These are phyloP conservation scores for Lachnellula hyalina DNA, from an alignment of 2,329 filamentous ascomycete genomes.

Conservation along the genomic window DNA sequence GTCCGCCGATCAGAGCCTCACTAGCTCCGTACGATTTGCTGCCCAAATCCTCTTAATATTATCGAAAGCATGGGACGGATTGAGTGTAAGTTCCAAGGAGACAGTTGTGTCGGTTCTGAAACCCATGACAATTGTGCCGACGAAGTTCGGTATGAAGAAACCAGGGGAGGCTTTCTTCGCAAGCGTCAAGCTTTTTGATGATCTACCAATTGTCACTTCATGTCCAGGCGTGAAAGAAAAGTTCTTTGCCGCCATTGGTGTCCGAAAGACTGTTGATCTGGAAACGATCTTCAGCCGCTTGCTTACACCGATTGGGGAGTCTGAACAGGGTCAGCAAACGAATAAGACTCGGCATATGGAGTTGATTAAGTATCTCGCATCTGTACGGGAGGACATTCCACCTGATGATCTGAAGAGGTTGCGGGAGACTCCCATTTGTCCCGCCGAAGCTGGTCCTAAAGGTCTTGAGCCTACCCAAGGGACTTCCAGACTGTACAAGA, in stretches of 20 bases:
- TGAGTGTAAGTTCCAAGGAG: conserved; percentile 61
- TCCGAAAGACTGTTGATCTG: conserved; percentile 91
- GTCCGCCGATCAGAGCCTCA: conserved; percentile 62
- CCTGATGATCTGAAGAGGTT: conserved; percentile 73
- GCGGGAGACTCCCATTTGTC: conserved; percentile 73
- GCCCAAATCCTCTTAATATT: conserved; percentile 70
- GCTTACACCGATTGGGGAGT: conserved; percentile 53
- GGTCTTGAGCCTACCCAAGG: conserved; percentile 50
- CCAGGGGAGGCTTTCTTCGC: conserved; percentile 87
- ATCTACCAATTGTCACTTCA: conserved; percentile 74
- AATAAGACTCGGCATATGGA: conserved; percentile 85
- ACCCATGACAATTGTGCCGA: conserved; percentile 73
- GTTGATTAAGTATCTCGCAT: conserved; percentile 88
- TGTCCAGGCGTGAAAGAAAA: conserved; percentile 85
- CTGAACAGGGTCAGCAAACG: conserved; percentile 42
- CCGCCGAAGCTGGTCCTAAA: conserved; percentile 60
- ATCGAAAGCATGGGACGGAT: conserved; percentile 86
- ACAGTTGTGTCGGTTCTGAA: conserved; percentile 61
- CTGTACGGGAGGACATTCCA: conserved; percentile 85
- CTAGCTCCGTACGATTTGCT: conserved; percentile 67
- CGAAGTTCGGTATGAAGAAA: conserved; percentile 81
- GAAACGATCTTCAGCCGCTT: conserved; percentile 89
- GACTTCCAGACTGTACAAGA: conserved; percentile 56
- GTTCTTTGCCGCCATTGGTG: conserved; percentile 74
- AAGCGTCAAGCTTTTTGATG: conserved; percentile 90